A percentile compares a stretch with the other conserved stretches of the same genome.
Evolutionary conservation across 2,329 filamentous ascomycete species (phyloP).

Genomic region (Phoma sp.): DNA sequence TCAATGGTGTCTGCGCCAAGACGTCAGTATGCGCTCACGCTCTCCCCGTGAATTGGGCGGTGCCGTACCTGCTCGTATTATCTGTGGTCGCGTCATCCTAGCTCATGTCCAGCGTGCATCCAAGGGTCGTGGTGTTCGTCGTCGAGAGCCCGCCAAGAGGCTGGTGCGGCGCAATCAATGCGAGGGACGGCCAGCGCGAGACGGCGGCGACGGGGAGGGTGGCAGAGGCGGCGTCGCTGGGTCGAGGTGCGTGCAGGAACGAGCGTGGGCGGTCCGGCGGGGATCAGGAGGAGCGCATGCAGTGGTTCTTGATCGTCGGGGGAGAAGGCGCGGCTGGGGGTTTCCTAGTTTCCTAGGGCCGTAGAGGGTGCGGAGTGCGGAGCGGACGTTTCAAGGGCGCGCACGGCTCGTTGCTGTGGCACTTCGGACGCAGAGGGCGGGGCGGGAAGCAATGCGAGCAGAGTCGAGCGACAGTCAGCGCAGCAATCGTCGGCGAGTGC

Average conservation of each 20-base stretch:
- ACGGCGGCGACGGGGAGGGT: slow-evolving; percentile 2
- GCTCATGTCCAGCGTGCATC: slow-evolving; percentile 42
- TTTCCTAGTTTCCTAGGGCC: no score
- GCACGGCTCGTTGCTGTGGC: slow-evolving; percentile 13
- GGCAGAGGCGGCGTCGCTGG: neutral
- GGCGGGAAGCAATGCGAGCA: slow-evolving; percentile 1
- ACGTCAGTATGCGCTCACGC: slow-evolving; percentile 32
- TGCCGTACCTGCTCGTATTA: slow-evolving; percentile 62
- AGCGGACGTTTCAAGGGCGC: slow-evolving; percentile 15
- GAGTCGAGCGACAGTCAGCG: neutral
- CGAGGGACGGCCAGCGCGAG: slow-evolving; percentile 30
- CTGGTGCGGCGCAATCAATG: slow-evolving; percentile 38
- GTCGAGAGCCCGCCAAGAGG: slow-evolving; percentile 32
- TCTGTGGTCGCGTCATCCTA: slow-evolving; percentile 63
- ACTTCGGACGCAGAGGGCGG: slow-evolving; percentile 9
- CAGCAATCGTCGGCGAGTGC: slow-evolving; percentile 5
- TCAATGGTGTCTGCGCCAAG: slow-evolving; percentile 82
- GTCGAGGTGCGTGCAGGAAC: slow-evolving; percentile 6
- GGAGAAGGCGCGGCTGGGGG: slow-evolving; percentile 12
- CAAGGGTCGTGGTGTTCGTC: slow-evolving; percentile 11
- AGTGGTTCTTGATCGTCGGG: neutral
- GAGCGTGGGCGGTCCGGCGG: slow-evolving; percentile 8
- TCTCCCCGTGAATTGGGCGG: neutral
- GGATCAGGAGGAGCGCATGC: slow-evolving; percentile 13
- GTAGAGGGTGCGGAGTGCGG: slow-evolving; percentile 13